phyloP scores from a whole-genome alignment of 2,329 filamentous ascomycete genomes.

The Orbilia oligospora region DNA sequence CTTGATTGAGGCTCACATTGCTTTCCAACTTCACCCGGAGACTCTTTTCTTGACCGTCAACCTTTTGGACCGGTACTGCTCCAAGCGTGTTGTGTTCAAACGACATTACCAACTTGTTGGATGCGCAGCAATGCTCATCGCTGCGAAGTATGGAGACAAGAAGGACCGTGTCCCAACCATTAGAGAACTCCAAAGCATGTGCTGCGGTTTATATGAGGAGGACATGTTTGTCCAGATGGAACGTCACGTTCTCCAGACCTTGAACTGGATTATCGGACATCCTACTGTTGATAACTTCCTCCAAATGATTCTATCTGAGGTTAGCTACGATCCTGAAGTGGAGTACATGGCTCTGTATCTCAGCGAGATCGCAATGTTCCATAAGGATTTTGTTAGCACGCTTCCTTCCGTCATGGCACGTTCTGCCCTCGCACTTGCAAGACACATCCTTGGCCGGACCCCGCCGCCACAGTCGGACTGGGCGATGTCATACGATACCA shows the following conservation, averaged over 20 bases:
- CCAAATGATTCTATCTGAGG: constrained; percentile 85
- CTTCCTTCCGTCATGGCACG: constrained; percentile 91
- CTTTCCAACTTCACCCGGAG: constrained; percentile 92
- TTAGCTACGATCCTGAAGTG: constrained; percentile 82
- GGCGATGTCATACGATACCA: constrained; percentile 69
- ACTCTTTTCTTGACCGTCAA: constrained; percentile 97
- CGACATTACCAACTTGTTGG: constrained; percentile 98
- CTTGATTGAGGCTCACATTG: constrained; percentile 94
- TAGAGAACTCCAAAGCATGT: constrained; percentile 98
- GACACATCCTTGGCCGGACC: constrained; percentile 85
- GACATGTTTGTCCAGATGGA: constrained; percentile 99
- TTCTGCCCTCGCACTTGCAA: constrained; percentile 85
- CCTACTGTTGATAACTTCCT: constrained; percentile 96
- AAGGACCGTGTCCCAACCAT: constrained; percentile 99
- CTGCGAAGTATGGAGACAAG: constrained; percentile 98
- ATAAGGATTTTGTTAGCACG: constrained; percentile 95
- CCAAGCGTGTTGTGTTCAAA: constrained; percentile 97
- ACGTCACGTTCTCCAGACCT: constrained; percentile 97
- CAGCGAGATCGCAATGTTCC: constrained; percentile 93
- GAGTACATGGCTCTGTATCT: constrained; percentile 97
- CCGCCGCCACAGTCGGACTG: constrained; percentile 64
- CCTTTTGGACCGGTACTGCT: constrained; percentile 97
- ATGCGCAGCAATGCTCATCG: constrained; percentile 94
- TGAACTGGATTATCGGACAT: constrained; percentile 96
- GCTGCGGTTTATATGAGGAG: constrained; percentile 96